Base-by-base conservation (phyloP, 495 filamentous ascomycete species). In the Penicillium angulare region DNA sequence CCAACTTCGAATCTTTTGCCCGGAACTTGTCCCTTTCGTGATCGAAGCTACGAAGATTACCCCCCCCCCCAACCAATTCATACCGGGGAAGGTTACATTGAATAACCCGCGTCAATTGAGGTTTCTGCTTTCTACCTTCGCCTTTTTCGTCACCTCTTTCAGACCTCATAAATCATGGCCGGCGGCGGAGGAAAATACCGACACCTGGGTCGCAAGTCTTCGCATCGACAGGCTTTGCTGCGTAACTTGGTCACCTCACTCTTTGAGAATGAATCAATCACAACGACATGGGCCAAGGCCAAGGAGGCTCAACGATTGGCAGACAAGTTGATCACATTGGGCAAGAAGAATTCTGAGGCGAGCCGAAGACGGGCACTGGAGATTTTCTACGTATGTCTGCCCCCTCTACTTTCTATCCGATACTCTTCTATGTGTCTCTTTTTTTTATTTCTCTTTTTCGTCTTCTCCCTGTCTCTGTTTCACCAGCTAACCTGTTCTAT, bases 221-320 rank as follows among this genome's bases (percentile, higher is more conserved):
- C 93, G 24, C 93, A 97, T 64, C 83, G 93, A 63, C 83, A 92
- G 72, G 92, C 93, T 47, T 82, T 98, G 53, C 87, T 98, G 50
- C 90, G 93, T 56, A 97, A 97, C 71, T 79, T 98, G 36, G 90
- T 97, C 62, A 95, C 91, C 51, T 92, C 90, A n/a, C 87, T 98
- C 48, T 83, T 98, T 76, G 77, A 86, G 63, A 83, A 96, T 67
- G 93, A 98, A 73, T 82, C 87, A 45, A 95, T 98, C 75, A 83
- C 82, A 40, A 98, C 93, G 21, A 96, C 93, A 73, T 97, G 86
- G 84, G 82, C 83, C 66, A 97, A 97, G 74, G 93, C 93, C 24
- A 98, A 97, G 70, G 93, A 98, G 75, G 88, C 93, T 36, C 93
- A 97, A 69, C 80, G 86, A 1, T 67, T 97, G 22, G 93, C 93